Percentiles rank a stretch among this genome's conserved stretches.
Conservation (phyloP, 2,329 filamentous ascomycete genomes). For the Alternaria burnsii region DNA sequence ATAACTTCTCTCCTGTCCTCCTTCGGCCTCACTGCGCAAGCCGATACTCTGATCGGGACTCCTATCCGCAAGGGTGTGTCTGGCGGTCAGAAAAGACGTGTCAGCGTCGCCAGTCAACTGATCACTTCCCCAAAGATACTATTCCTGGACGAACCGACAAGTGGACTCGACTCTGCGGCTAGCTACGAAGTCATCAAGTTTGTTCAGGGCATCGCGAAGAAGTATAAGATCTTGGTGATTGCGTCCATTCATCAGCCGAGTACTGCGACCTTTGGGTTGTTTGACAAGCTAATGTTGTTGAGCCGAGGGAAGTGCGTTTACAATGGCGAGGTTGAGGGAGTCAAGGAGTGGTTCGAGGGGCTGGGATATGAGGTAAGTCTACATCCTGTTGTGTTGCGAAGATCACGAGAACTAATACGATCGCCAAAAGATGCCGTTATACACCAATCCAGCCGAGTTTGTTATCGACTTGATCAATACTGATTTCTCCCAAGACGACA, state of each 20-base stretch:
- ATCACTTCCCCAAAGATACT: conserved; percentile 82
- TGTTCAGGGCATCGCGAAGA: conserved; percentile 70
- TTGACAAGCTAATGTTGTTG: conserved; percentile 80
- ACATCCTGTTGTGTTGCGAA: neutral
- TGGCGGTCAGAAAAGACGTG: conserved; percentile 82
- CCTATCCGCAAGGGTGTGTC: conserved; percentile 84
- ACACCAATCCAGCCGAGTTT: conserved; percentile 83
- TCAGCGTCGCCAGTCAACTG: conserved; percentile 81
- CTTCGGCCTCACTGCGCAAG: conserved; percentile 76
- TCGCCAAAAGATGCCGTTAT: conserved; percentile 65
- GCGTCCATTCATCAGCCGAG: conserved; percentile 88
- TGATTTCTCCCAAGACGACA: conserved; percentile 70
- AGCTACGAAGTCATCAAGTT: conserved; percentile 80
- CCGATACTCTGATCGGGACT: conserved; percentile 78
- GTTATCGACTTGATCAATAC: conserved; percentile 80
- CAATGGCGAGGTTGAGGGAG: conserved; percentile 68
- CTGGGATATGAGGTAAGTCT: conserved; percentile 59
- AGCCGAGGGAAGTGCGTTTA: conserved; percentile 76
- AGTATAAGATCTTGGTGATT: conserved; percentile 77
- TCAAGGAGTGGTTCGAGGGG: conserved; percentile 70
- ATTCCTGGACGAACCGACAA: conserved; percentile 86
- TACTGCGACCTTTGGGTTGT: conserved; percentile 78
- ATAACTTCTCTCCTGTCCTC: conserved; percentile 73
- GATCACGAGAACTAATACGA: neutral
- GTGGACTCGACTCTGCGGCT: conserved; percentile 80